Conservation (phyloP, 495 filamentous ascomycete species). For the Barbatosphaeria neglecta region DNA sequence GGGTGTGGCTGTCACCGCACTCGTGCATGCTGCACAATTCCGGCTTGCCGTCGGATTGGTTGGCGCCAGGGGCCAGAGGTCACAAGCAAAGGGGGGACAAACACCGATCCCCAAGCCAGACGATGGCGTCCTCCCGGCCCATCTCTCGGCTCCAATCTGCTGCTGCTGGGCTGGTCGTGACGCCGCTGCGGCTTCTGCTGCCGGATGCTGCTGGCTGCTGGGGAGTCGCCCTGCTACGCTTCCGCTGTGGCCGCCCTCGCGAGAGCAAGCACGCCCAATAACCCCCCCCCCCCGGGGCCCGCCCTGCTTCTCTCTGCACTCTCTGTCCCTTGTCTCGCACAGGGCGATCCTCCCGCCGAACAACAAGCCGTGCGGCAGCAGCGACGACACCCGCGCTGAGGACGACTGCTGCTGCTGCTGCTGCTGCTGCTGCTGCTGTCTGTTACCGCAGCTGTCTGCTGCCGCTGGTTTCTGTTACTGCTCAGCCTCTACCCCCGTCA, state of each 20-base stretch:
- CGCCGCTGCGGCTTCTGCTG: too few species aligned
- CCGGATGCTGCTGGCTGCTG: too few species aligned
- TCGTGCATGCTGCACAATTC: constrained; percentile 1
- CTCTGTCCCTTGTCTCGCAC: not conserved
- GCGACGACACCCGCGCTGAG: too few species aligned
- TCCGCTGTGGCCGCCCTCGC: not conserved
- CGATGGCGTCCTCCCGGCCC: not conserved
- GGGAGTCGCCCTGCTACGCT: not conserved
- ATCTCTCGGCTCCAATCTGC: not conserved
- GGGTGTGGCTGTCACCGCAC: not conserved
- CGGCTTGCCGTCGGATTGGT: not conserved
- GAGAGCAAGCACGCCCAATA: not conserved
- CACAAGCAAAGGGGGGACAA: not conserved
- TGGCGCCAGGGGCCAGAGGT: not conserved
- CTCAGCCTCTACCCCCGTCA: not conserved
- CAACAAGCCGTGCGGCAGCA: too few species aligned
- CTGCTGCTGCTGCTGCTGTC: not conserved
- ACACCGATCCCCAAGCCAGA: not conserved
- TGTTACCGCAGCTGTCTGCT: not conserved
- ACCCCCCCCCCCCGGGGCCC: too few species aligned
- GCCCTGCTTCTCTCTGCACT: too few species aligned
- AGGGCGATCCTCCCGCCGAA: too few species aligned
- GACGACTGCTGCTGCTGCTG: too few species aligned
- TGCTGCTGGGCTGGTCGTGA: not conserved
- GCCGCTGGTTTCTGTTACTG: not conserved